Evolutionary conservation across 2,329 filamentous ascomycete genomes (phyloP), one percentile per base, ranked within the genome.

Genomic region (Aspergillus jensenii): DNA sequence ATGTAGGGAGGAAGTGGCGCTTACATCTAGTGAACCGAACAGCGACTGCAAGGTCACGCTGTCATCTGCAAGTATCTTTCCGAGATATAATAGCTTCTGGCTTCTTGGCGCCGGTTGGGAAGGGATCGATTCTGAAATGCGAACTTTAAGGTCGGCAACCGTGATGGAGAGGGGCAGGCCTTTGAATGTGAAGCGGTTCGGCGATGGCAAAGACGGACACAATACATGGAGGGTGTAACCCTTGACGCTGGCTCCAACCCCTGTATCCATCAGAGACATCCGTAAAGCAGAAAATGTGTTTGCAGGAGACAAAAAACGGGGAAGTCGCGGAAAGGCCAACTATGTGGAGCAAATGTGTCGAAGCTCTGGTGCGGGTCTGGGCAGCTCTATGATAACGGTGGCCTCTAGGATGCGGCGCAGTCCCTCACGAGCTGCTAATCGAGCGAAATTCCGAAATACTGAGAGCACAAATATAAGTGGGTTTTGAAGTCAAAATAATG

Each of bases 1-100:
- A 19, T 21, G 14, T 31, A 5, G 8, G n/a, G 11, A 17, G 19
- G 17, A 31, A 3, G 21, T 17, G 27, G 33, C 25, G 72, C 81
- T 67, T 67, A 85, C 83, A 61, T 79, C 75, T 33, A 79, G 74
- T 15, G 78, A 71, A 41, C 81, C 80, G 60, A 87, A 76, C 4
- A 85, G 74, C 37, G 78, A 74, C 31, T 72, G 71, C 55, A 88
- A 69, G 0, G 76, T 80, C 39, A 79, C 77, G 21, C 74, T 71
- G 58, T 82, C 77, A 61, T 82, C 76, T 6, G 77, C 67, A 6
- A 87, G 75, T 27, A 81, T 78, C 56, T 81, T 77, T 19, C 85
- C 85, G 50, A 78, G 74, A 63, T 85, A 86, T 19, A 87, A 85
- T 58, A 88, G 68, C 44, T 84, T 78, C 72, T 87, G 85, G 44